A percentile compares a stretch with the other conserved stretches of the same genome.
These are phyloP conservation scores for Pseudocercospora fijiensis DNA, from an alignment of 2,329 filamentous ascomycete genomes.

Conservation along the genomic window DNA sequence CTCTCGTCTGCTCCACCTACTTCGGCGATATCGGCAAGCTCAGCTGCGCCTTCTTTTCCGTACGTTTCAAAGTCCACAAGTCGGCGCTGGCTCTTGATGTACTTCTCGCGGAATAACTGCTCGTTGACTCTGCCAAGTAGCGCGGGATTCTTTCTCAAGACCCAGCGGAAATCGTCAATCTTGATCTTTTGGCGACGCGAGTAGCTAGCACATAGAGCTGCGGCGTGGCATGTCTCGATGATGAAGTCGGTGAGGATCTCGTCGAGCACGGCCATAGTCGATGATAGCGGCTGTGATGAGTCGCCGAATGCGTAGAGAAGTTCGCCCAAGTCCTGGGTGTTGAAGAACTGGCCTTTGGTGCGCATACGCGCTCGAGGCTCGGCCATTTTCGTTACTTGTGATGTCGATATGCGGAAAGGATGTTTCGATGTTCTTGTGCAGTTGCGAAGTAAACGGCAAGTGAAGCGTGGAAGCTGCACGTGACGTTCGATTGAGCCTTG, in stretches of 20 bases:
- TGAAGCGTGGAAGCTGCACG: slow-evolving; percentile 12
- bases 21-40: slow-evolving; percentile 56
- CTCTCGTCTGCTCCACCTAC: slow-evolving; percentile 54
- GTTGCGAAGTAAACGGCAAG: neutral
- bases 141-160: slow-evolving; percentile 76
- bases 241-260: slow-evolving; percentile 97
- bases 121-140: slow-evolving; percentile 89
- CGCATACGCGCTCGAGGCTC: slow-evolving; percentile 51
- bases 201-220: slow-evolving; percentile 80
- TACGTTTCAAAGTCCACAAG: slow-evolving; percentile 68
- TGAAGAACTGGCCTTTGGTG: slow-evolving; percentile 50
- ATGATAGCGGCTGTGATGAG: slow-evolving; percentile 71
- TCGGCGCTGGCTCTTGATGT: slow-evolving; percentile 80
- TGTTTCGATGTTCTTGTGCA: neutral
- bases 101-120: slow-evolving; percentile 81
- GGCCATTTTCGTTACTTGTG: slow-evolving; percentile 40
- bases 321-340: slow-evolving; percentile 39
- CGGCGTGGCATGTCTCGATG: slow-evolving; percentile 87
- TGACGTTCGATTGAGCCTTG: slow-evolving; percentile 5
- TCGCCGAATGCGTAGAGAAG: slow-evolving; percentile 83
- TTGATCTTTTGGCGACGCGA: slow-evolving; percentile 94
- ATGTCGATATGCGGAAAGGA: neutral
- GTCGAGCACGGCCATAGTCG: slow-evolving; percentile 84
- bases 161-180: slow-evolving; percentile 96
- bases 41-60: slow-evolving; percentile 50